phyloP scores from a whole-genome alignment of 768 basidiomycete genomes.

The Aureoboletus auriporus region DNA sequence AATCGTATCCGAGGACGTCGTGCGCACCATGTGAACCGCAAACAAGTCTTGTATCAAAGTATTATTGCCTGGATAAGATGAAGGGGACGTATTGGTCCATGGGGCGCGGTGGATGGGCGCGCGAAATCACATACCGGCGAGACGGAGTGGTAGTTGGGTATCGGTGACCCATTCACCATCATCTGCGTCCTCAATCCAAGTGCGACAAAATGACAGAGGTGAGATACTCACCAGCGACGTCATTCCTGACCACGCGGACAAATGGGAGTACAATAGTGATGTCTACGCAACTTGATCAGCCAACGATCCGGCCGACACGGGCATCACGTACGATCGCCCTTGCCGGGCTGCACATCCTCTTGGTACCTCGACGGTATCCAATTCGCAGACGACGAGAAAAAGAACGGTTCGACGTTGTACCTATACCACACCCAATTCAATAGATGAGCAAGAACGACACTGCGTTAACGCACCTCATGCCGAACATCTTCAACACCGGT shows the following conservation, averaged over 20 bases:
- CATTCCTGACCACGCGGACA: conserved; percentile 36
- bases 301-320: not conserved
- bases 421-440: conserved; percentile 23
- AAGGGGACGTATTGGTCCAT: not conserved
- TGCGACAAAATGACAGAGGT: not conserved
- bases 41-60: conserved; percentile 34
- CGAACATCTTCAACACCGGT: conserved; percentile 34
- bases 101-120: too few relatives aligned
- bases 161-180: conserved; percentile 25
- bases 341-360: conserved; percentile 23
- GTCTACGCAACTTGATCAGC: conserved; percentile 24
- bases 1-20: conserved; percentile 20
- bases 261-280: conserved; percentile 42
- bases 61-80: conserved; percentile 9
- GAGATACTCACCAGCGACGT: not conserved
- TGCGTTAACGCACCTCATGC: conserved; percentile 27
- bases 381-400: conserved; percentile 40
- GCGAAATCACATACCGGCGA: conserved; percentile 14
- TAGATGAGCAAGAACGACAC: conserved; percentile 8
- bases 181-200: conserved; percentile 6
- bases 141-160: conserved; percentile 30
- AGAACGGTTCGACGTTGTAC: conserved; percentile 41
- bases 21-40: conserved; percentile 38
- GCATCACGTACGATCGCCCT: conserved; percentile 36
- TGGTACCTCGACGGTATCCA: conserved; percentile 42